Evolutionary conservation across 2,329 filamentous ascomycete genomes (phyloP), one percentile per base, ranked within the genome.

Genomic region (Phyllosticta ampelicida): DNA sequence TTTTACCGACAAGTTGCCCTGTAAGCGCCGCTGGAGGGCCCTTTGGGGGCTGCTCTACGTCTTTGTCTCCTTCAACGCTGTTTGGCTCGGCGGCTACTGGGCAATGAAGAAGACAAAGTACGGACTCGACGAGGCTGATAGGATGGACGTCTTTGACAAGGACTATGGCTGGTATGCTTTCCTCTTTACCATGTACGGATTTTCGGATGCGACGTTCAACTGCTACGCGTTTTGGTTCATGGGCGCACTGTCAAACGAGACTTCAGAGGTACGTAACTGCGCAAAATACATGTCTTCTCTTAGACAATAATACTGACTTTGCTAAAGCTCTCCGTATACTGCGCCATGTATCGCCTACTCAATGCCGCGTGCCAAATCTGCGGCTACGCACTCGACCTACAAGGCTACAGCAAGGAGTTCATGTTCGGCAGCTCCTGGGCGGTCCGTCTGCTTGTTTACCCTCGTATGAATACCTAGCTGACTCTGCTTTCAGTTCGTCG

Each of bases 61-160:
- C 2, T 65, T 64, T 52, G 21, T 63, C 10, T 11, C 63, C 20
- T 36, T 65, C 48, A 65, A 65, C 55, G 63, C 63, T 4, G 61
- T 65, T 36, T 65, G 62, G 29, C 62, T 65, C 28, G 64, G 62
- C 1, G 63, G 64, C 9, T 64, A 51, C 9, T 51, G 20, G 20
- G 26, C 50, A 1, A 51, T 51, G 50, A 18, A 51, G 2, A 51
- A 51, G 4, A 51, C 50, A 6, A 18, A 9, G 3, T 51, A 23
- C 50, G 50, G 50, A 23, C 16, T 51, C 13, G 16, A n/a, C 8
- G 50, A 51, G 9, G n/a, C 9, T 5, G 18, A 51, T 5, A n/a
- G 50, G 20, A n/a, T 16, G n/a, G 50, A 51, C 9, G 50, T 51
- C 10, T 51, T 20, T 18, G 50, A 51, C 26, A 5, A 11, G 5